Evolutionary conservation across 352 stramenopile genomes (phyloP).

Genomic region (Albugo laibachii): DNA sequence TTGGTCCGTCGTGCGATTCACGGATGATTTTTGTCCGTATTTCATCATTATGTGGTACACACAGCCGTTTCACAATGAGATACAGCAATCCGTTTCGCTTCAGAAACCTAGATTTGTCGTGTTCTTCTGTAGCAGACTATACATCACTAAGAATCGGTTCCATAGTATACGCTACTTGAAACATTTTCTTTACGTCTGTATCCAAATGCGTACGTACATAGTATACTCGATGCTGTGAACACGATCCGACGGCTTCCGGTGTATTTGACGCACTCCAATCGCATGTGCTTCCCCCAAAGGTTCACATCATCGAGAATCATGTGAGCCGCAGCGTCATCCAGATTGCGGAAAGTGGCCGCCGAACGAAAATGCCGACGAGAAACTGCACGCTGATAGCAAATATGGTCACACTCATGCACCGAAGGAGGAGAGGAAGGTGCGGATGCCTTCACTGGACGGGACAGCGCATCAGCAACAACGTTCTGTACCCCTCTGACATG

Average conservation of each 20-base stretch:
- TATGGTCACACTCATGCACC: background rate
- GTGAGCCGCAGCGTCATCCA: no score
- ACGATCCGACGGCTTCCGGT: background rate
- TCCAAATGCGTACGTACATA: background rate
- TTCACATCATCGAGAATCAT: no score
- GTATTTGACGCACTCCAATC: background rate
- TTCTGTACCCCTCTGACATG: conserved; percentile 4
- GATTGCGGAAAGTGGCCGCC: no score
- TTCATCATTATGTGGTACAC: background rate
- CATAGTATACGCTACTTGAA: background rate
- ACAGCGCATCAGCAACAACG: conserved; percentile 7
- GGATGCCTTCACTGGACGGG: background rate
- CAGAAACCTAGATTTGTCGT: background rate
- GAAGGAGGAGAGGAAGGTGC: no score
- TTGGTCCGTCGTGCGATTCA: conserved; percentile 3
- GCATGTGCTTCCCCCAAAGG: no score
- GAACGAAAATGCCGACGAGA: no score
- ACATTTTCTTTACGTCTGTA: background rate
- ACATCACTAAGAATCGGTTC: background rate
- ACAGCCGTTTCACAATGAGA: background rate
- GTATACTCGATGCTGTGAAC: background rate
- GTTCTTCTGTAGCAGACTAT: background rate
- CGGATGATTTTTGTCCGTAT: background rate
- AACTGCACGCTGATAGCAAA: no score
- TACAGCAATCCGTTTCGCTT: background rate